Evolutionary conservation across 768 basidiomycete genomes (phyloP).

Genomic region (Tulasnella sp.): DNA sequence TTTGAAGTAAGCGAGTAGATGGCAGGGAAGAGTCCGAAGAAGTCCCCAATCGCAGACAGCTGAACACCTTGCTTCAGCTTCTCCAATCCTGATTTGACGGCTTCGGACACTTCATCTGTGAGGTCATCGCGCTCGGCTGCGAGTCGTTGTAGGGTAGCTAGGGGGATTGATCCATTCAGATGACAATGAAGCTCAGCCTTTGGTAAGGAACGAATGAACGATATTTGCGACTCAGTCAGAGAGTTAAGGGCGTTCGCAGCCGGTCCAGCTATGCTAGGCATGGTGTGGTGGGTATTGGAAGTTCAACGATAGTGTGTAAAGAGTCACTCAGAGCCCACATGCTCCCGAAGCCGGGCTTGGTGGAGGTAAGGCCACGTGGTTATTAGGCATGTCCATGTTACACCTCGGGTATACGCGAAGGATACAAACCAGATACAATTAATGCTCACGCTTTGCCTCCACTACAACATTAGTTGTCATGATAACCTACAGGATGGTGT

Average conservation of each 20-base stretch:
- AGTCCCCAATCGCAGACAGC: constrained; percentile 59
- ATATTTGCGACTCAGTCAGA: constrained; percentile 48
- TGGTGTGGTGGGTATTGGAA: neutral
- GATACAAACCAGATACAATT: constrained; percentile 1
- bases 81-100: constrained; percentile 46
- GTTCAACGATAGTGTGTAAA: neutral
- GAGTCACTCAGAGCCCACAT: neutral
- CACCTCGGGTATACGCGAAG: neutral
- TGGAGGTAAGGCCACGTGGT: neutral
- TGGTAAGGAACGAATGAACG: constrained; percentile 59
- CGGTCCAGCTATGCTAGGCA: constrained; percentile 5
- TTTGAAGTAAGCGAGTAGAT: constrained; percentile 75
- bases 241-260: constrained; percentile 47
- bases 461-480: constrained; percentile 79
- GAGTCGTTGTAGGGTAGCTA: constrained; percentile 57
- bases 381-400: neutral
- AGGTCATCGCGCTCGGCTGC: constrained; percentile 41
- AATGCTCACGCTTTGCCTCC: constrained; percentile 46
- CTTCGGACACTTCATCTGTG: neutral
- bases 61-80: constrained; percentile 41
- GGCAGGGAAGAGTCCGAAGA: constrained; percentile 69
- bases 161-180: constrained; percentile 78
- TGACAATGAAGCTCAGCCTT: constrained; percentile 88
- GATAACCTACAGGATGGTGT: constrained; percentile 39
- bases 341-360: neutral